Percentiles rank a stretch among this genome's conserved stretches.
Evolutionary conservation across 352 stramenopile species (phyloP).

Genomic region (Phytophthora litchii): DNA sequence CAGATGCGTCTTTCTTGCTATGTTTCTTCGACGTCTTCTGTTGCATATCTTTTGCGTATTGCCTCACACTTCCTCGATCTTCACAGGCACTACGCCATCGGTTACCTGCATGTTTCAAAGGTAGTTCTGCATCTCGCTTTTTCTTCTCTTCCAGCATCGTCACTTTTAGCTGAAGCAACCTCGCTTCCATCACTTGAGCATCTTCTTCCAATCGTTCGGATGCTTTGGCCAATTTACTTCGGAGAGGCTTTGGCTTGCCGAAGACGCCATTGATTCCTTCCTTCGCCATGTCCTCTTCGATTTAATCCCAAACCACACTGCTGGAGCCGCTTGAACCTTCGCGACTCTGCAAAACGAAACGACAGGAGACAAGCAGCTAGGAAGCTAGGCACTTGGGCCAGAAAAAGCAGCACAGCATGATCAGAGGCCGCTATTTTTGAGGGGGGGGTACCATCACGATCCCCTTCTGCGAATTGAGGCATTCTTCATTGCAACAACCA

Average conservation of each 20-base stretch:
- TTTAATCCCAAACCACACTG: neutral
- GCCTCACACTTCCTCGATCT: conserved; percentile 70
- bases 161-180: conserved; percentile 57
- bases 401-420: conserved; percentile 18
- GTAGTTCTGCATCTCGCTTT: conserved; percentile 55
- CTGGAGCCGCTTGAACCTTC: conserved; percentile 17
- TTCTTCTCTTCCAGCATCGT: conserved; percentile 75
- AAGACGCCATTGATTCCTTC: conserved; percentile 40
- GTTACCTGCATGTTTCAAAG: conserved; percentile 66
- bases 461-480: neutral
- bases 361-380: conserved; percentile 8
- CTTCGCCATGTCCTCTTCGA: conserved; percentile 25
- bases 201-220: conserved; percentile 77
- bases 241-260: conserved; percentile 21
- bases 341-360: conserved; percentile 33
- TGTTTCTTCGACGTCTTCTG: conserved; percentile 38
- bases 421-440: conserved; percentile 33
- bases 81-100: conserved; percentile 80
- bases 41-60: conserved; percentile 73
- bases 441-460: neutral
- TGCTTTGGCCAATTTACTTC: conserved; percentile 30
- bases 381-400: conserved; percentile 4
- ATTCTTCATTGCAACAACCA: conserved; percentile 30
- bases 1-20: conserved; percentile 9
- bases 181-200: conserved; percentile 71